Conservation (phyloP, 2,329 filamentous ascomycete species). For the Leptographium flavum region DNA sequence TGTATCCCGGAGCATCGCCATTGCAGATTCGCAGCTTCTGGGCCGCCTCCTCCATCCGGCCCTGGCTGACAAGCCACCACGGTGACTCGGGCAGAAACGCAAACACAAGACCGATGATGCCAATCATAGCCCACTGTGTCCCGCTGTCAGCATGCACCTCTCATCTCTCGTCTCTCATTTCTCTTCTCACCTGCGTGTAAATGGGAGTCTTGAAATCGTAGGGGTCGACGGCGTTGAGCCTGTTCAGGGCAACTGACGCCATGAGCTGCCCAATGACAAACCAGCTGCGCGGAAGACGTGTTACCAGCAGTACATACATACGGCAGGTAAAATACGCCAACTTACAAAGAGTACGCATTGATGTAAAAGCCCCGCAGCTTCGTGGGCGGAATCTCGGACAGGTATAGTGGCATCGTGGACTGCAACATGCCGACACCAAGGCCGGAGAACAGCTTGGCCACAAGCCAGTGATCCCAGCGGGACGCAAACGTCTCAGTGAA, state of each 20-base stretch:
- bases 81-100: conserved; percentile 22
- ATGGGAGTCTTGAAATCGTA: conserved; percentile 23
- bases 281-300: conserved; percentile 16
- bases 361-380: conserved; percentile 23
- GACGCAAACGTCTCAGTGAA: conserved; percentile 22
- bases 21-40: conserved; percentile 17
- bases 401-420: conserved; percentile 24
- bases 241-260: conserved; percentile 25
- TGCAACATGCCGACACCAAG: conserved; percentile 26
- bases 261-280: conserved; percentile 27
- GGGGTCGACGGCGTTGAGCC: conserved; percentile 17
- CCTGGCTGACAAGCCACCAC: conserved; percentile 22
- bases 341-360: conserved; percentile 24
- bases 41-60: conserved; percentile 17
- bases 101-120: conserved; percentile 21
- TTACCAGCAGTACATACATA: not conserved
- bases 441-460: conserved; percentile 17
- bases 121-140: conserved; percentile 28
- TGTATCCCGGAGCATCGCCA: conserved; percentile 17
- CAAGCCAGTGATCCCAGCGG: conserved; percentile 24
- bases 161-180: not conserved
- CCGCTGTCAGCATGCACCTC: too few relatives aligned
- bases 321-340: not conserved
- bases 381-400: conserved; percentile 24
- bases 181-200: conserved; percentile 14